A percentile compares a stretch with the other conserved stretches of the same genome.
Evolutionary conservation across 306 rosid genomes (phyloP).

Genomic region (Rosa persica): DNA sequence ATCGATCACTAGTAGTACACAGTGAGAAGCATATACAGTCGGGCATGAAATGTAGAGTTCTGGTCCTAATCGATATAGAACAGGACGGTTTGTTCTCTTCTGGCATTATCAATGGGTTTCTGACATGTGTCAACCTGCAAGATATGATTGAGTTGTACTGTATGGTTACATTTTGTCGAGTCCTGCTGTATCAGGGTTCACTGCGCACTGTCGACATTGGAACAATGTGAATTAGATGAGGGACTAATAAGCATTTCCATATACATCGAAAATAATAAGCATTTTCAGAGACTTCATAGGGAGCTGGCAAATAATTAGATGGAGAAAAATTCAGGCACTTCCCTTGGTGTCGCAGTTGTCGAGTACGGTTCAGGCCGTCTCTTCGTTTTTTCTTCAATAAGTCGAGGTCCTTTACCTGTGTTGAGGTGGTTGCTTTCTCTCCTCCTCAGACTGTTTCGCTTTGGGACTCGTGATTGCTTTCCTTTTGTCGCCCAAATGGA

Average conservation of each 20-base stretch:
- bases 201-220: neutral
- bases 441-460: too few relatives aligned
- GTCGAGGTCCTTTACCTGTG: too few relatives aligned
- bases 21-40: neutral
- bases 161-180: neutral
- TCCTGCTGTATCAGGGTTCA: neutral
- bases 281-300: neutral
- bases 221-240: neutral
- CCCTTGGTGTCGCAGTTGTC: too few relatives aligned
- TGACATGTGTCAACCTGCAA: conserved; percentile 11
- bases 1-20: neutral
- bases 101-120: conserved; percentile 16
- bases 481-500: too few relatives aligned
- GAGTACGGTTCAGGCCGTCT: too few relatives aligned
- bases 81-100: neutral
- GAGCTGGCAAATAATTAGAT: neutral
- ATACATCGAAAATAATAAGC: neutral
- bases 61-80: neutral
- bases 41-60: neutral
- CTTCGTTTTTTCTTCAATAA: too few relatives aligned
- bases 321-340: too few relatives aligned
- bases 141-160: neutral
- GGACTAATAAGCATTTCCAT: neutral
- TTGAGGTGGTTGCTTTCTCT: too few relatives aligned
- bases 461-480: too few relatives aligned